These are phyloP conservation scores for Rhytidiadelphus loreus DNA, from an alignment of 225 moss, liverwort and hornwort species.

Conservation along the genomic window DNA sequence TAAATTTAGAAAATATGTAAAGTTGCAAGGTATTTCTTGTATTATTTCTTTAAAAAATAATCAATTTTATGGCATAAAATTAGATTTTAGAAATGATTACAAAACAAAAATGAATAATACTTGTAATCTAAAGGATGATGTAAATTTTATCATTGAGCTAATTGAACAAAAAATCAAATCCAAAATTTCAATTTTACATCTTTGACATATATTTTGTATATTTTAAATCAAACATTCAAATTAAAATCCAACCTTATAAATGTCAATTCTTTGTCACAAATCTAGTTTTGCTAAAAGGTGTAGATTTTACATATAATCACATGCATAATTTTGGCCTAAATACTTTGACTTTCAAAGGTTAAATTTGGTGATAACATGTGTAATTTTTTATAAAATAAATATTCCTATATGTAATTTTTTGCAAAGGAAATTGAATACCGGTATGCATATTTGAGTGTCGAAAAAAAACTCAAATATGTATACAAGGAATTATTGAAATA, in stretches of 20 bases:
- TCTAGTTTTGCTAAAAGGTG: fast-evolving
- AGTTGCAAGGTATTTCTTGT: neutral
- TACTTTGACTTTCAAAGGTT: neutral
- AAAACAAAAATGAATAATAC: no score
- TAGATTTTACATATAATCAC: neutral
- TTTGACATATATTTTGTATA: no score
- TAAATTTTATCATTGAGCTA: no score
- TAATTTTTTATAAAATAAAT: neutral
- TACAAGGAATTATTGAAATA: fast-evolving
- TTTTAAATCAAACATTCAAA: no score
- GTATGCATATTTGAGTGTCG: neutral
- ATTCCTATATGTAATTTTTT: neutral
- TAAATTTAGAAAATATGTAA: neutral
- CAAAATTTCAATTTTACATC: no score
- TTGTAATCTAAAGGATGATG: no score
- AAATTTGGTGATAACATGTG: neutral
- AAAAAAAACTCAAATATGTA: neutral
- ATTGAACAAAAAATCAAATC: no score
- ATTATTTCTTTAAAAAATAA: no score
- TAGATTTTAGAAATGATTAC: no score
- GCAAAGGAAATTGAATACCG: neutral
- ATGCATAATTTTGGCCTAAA: neutral
- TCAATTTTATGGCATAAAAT: no score
- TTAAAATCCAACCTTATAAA: no score
- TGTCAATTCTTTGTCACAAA: neutral